Evolutionary conservation across 768 basidiomycete species (phyloP).

Genomic region (Macrolepiota dolichaula): DNA sequence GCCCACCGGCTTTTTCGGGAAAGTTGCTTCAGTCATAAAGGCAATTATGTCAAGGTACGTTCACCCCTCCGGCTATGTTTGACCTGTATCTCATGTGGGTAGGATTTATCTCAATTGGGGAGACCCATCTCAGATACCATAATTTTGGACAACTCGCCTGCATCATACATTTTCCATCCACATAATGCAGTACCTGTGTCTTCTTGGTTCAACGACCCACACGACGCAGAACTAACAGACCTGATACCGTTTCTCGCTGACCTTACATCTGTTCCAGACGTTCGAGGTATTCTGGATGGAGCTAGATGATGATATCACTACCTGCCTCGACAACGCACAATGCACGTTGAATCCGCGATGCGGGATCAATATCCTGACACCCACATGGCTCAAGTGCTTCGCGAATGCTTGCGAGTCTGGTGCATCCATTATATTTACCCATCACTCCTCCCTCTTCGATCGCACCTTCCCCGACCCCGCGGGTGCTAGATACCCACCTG

Average conservation of each 20-base stretch:
- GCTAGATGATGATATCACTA: constrained; percentile 43
- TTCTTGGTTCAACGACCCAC: constrained; percentile 99
- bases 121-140: constrained; percentile 92
- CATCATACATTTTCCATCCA: constrained; percentile 98
- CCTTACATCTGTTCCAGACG: constrained; percentile 79
- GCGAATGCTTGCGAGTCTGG: constrained; percentile 3
- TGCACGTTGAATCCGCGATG: constrained; percentile 9
- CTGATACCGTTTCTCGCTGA: constrained; percentile 93
- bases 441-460: neutral
- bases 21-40: constrained; percentile 98
- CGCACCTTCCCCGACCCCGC: neutral
- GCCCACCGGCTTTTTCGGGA: constrained; percentile 94
- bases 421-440: neutral
- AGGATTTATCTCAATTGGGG: constrained; percentile 98
- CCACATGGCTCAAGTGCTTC: neutral
- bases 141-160: constrained; percentile 98
- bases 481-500: constrained; percentile 1
- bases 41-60: constrained; percentile 95
- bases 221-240: constrained; percentile 96
- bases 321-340: neutral
- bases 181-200: constrained; percentile 99
- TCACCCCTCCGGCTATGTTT: neutral
- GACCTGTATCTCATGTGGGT: neutral
- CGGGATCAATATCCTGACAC: neutral
- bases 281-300: constrained; percentile 88